These are phyloP conservation scores for Cyclospora cayetanensis DNA, from an alignment of 169 alveolate genomes.

Conservation along the genomic window DNA sequence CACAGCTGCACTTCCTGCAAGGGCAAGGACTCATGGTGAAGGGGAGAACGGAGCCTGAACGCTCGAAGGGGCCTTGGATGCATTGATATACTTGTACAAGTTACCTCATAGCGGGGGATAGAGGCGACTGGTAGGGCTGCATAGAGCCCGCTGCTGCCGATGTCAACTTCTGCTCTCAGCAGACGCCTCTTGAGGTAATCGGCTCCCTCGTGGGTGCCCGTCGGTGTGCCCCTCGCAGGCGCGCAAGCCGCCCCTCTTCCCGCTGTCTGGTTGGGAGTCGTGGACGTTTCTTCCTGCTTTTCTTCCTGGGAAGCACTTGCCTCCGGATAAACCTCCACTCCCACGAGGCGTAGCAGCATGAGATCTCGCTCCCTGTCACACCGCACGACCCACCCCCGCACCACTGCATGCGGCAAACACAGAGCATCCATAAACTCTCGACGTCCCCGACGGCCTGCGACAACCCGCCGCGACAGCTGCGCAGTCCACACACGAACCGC, in stretches of 20 bases:
- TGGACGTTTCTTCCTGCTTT: not conserved
- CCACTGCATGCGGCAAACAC: constrained; percentile 3
- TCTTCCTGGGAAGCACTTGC: not conserved
- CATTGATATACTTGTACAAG: too few relatives aligned
- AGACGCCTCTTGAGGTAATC: constrained; percentile 10
- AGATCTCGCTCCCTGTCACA: constrained; percentile 41
- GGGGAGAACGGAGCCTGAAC: not conserved
- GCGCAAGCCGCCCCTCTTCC: not conserved
- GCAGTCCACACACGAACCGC: too few relatives aligned
- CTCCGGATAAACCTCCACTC: constrained; percentile 32
- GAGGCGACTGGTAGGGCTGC: constrained; percentile 60
- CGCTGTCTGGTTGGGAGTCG: not conserved
- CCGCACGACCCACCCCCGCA: constrained; percentile 64
- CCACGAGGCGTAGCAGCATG: constrained; percentile 63
- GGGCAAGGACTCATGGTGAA: not conserved
- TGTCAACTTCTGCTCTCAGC: constrained; percentile 47
- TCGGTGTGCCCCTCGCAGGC: not conserved
- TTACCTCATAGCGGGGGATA: constrained; percentile 33
- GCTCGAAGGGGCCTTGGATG: not conserved
- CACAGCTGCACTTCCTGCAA: not conserved
- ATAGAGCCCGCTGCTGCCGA: constrained; percentile 68
- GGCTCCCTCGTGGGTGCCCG: not conserved
- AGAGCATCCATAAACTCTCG: not conserved
- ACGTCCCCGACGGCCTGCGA: constrained; percentile 15
- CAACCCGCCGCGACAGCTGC: not conserved